These are phyloP conservation scores for Amborella trichopoda DNA, from an alignment of 164 flowering plant species.

Conservation along the genomic window DNA sequence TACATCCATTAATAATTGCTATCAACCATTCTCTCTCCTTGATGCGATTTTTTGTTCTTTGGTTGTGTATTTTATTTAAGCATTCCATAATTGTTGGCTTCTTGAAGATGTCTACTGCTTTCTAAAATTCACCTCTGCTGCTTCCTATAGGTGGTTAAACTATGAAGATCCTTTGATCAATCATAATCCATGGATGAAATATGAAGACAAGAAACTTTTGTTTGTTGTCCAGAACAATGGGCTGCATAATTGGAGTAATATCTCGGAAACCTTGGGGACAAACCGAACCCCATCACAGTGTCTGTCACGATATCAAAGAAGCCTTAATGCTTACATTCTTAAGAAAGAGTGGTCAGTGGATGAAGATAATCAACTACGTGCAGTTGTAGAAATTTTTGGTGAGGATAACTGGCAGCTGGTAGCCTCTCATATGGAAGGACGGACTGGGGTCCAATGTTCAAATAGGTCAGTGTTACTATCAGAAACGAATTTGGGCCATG, in stretches of 20 bases:
- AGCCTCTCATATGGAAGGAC: conserved; percentile 58
- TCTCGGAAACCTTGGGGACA: conserved; percentile 50
- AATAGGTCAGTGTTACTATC: conserved; percentile 65
- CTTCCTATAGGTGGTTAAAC: conserved; percentile 67
- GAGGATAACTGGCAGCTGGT: conserved; percentile 79
- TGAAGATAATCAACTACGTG: conserved; percentile 74
- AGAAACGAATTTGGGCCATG: no score
- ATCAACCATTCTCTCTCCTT: no score
- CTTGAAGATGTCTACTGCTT: no score
- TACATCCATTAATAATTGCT: no score
- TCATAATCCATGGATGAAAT: conserved; percentile 41
- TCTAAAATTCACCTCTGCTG: no score
- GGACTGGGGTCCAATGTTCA: conserved; percentile 87
- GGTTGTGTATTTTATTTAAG: no score
- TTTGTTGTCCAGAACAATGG: conserved; percentile 47
- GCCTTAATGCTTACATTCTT: conserved; percentile 66
- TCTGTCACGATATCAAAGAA: conserved; percentile 77
- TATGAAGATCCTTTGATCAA: conserved; percentile 75
- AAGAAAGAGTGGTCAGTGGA: conserved; percentile 76
- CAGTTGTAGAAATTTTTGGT: conserved; percentile 63
- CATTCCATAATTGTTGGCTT: no score
- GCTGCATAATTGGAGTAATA: conserved; percentile 58
- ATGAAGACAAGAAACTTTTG: conserved; percentile 66
- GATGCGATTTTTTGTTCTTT: no score
- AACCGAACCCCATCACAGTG: conserved; percentile 88